A percentile compares a stretch with the other conserved stretches of the same genome.
phyloP scores from a whole-genome alignment of 805 yeast species.

The Kockiozyma suomiensis region DNA sequence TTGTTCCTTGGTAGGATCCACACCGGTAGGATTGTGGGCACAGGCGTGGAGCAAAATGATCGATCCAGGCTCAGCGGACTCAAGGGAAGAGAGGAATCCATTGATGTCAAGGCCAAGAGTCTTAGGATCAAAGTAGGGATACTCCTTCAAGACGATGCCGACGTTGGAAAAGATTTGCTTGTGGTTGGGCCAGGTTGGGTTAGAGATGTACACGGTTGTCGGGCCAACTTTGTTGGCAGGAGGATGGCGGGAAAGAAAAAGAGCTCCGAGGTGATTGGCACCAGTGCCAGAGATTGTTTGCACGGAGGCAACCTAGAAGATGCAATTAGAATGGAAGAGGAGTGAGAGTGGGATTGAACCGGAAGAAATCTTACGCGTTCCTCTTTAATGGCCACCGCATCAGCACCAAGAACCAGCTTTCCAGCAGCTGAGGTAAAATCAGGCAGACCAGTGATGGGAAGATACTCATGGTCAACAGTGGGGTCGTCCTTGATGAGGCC shows the following conservation, averaged over 20 bases:
- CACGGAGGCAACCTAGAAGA: conserved; percentile 51
- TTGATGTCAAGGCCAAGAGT: conserved; percentile 71
- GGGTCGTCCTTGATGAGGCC: conserved; percentile 62
- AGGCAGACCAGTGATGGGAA: conserved; percentile 77
- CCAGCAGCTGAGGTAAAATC: conserved; percentile 72
- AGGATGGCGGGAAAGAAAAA: conserved; percentile 53
- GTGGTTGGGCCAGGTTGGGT: conserved; percentile 99
- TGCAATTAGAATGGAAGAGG: neutral
- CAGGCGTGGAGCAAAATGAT: conserved; percentile 87
- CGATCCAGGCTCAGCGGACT: conserved; percentile 72
- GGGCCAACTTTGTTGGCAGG: conserved; percentile 41
- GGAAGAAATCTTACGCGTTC: conserved; percentile 17
- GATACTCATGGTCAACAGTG: conserved; percentile 80
- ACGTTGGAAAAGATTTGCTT: conserved; percentile 72
- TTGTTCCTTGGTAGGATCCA: conserved; percentile 83
- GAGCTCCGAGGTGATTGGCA: conserved; percentile 87
- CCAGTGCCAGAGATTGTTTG: conserved; percentile 89
- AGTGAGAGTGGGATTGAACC: neutral
- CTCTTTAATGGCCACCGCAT: conserved; percentile 51
- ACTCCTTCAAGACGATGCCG: conserved; percentile 67
- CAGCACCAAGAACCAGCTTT: conserved; percentile 64
- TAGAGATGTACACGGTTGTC: conserved; percentile 66
- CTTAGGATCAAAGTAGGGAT: conserved; percentile 83
- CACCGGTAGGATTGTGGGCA: conserved; percentile 97
- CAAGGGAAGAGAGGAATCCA: conserved; percentile 66